Base-by-base conservation (phyloP, 768 basidiomycete species). In the Macrolepiota albuminosa region DNA sequence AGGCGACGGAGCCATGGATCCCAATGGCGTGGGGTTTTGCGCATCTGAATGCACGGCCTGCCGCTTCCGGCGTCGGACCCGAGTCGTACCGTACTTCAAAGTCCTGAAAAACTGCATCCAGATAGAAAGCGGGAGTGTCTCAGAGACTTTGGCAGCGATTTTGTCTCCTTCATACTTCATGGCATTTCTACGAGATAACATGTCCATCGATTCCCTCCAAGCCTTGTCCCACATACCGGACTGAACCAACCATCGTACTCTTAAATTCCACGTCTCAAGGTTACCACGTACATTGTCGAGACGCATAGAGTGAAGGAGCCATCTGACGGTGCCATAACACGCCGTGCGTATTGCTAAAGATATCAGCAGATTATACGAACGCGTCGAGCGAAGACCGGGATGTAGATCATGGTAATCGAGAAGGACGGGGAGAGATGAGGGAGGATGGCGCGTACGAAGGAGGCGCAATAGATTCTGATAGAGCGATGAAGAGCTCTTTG, bases 211-310 rank as follows among this genome's bases (percentile, higher is more conserved):
- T 51, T 75, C 73, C 14, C 64, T 63, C 85, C 85, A 89, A 24
- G 86, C 88, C 26, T 76, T 69, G 11, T 77, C 69, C 87, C 87
- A 89, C 46, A 68, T 70, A 8, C 83, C 87, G 4, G 76, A 74
- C 49, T 79, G 76, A 48, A 89, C 74, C 54, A 86, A 70, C 74
- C 78, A 82, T 21, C 89, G 81, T 61, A 82, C 78, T 58, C 76
- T 74, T 42, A 89, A 70, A 70, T 81, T 81, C 69, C 77, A 74
- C 1, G 88, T 88, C 65, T 86, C 82, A 51, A 78, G 58, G 68
- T 87, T 78, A 37, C 69, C 72, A 4, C 64, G 67, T 3, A 87
- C 65, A 6, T 70, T 66, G 33, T 77, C 77, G 31, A 66, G 62
- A 24, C 71, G 70, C 83, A 89, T 87, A 43, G 70, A 69, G 10